These are phyloP conservation scores for Neolentinus lepideus DNA, from an alignment of 1,284 basidiomycete species.

Conservation along the genomic window DNA sequence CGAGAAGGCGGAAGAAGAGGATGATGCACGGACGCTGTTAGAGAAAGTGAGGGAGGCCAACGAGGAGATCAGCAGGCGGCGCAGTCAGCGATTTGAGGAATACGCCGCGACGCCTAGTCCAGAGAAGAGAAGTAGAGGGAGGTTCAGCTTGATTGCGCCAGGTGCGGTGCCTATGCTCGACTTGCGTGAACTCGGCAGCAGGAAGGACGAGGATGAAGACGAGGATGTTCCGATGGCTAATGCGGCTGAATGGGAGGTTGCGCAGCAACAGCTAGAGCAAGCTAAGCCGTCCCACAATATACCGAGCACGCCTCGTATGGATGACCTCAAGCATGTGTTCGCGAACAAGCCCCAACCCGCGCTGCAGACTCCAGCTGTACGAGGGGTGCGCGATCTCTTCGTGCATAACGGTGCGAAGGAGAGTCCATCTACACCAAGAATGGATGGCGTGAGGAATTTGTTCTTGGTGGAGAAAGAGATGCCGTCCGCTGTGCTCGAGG, in stretches of 20 bases:
- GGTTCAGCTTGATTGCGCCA: conserved; percentile 1
- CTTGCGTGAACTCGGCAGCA: conserved; percentile 6
- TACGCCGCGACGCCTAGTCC: background rate
- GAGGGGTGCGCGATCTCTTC: conserved; percentile 28
- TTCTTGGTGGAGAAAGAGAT: conserved; percentile 16
- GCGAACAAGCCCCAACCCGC: conserved; percentile 8
- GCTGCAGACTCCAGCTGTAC: conserved; percentile 21
- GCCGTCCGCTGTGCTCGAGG: conserved; percentile 18
- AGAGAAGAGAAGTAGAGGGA: conserved; percentile 8
- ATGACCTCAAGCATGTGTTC: conserved; percentile 19
- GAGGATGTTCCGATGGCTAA: conserved; percentile 9
- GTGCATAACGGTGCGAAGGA: conserved; percentile 6
- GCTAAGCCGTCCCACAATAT: background rate
- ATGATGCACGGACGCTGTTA: conserved; percentile 45
- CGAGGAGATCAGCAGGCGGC: conserved; percentile 48
- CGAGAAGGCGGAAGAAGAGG: conserved; percentile 26
- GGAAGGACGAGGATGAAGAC: conserved; percentile 7
- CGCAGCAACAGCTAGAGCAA: conserved; percentile 2
- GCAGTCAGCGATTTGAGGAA: conserved; percentile 22
- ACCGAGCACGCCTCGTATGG: conserved; percentile 17
- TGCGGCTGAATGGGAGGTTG: conserved; percentile 4
- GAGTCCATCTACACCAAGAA: conserved; percentile 20
- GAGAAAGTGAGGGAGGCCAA: conserved; percentile 59
- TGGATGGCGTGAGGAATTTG: conserved; percentile 28
- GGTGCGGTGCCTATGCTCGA: conserved; percentile 3